Conservation (phyloP, 306 rosid species). For the Vigna unguiculata region DNA sequence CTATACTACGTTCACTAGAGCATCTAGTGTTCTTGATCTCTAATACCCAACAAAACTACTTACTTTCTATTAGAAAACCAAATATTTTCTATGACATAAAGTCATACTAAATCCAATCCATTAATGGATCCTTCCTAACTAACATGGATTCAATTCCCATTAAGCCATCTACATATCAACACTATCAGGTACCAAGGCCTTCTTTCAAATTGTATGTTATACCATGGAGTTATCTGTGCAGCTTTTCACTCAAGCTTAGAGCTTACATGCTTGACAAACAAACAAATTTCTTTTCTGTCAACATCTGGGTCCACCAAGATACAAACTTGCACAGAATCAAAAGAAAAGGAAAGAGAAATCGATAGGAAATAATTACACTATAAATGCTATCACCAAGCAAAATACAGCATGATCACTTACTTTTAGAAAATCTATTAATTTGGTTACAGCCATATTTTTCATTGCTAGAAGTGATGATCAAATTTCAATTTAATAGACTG, state of each 20-base stretch:
- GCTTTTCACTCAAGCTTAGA: neutral
- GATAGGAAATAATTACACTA: conserved; percentile 7
- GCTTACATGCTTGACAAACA: neutral
- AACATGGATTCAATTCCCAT: too few species aligned
- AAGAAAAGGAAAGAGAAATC: neutral
- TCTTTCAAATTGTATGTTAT: neutral
- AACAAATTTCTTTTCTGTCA: conserved; percentile 7
- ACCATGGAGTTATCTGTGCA: neutral
- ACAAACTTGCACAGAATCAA: neutral
- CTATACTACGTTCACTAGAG: too few species aligned
- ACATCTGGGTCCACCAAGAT: conserved; percentile 2
- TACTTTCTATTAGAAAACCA: too few species aligned
- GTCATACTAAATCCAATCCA: too few species aligned
- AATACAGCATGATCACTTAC: neutral
- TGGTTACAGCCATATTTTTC: conserved; percentile 18
- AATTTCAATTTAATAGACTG: conserved; percentile 6
- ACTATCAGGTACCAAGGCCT: too few species aligned
- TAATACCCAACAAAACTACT: too few species aligned
- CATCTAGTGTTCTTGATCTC: too few species aligned
- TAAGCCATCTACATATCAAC: too few species aligned
- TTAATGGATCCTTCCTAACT: too few species aligned
- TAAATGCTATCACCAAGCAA: conserved; percentile 29
- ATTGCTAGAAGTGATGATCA: conserved; percentile 21
- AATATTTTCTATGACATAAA: too few species aligned
- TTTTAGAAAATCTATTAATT: neutral